Evolutionary conservation across 148 eudicot genomes (phyloP).

Genomic region (Agrostemma githago): DNA sequence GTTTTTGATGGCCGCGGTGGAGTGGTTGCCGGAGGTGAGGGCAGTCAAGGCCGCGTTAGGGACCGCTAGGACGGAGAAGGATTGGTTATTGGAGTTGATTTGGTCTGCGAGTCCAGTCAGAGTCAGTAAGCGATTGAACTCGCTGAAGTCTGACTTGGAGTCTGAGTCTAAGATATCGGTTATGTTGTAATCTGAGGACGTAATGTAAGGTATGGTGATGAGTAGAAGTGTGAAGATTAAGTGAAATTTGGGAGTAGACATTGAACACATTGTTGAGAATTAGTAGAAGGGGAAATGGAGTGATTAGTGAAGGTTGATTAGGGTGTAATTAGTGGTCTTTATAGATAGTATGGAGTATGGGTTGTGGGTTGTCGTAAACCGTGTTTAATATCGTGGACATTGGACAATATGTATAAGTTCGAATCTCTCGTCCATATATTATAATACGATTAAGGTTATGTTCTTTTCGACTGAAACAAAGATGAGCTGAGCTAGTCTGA

Average conservation of each 20-base stretch:
- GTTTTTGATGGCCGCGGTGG: conserved; percentile 48
- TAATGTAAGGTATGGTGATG: background rate
- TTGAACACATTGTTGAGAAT: background rate
- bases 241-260: background rate
- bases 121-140: conserved; percentile 47
- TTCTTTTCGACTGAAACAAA: too few species aligned
- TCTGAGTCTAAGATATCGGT: conserved; percentile 44
- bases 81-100: conserved; percentile 57
- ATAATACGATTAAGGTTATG: too few species aligned
- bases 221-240: conserved; percentile 20
- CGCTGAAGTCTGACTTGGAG: conserved; percentile 35
- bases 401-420: too few species aligned
- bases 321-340: background rate
- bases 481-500: too few species aligned
- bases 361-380: too few species aligned
- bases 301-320: conserved; percentile 4
- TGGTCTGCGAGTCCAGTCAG: conserved; percentile 67
- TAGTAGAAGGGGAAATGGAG: background rate
- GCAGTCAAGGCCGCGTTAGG: conserved; percentile 43
- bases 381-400: too few species aligned
- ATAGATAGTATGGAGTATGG: too few species aligned
- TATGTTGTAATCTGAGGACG: conserved; percentile 48
- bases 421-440: too few species aligned
- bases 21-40: conserved; percentile 29
- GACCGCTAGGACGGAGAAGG: conserved; percentile 50